Conservation (phyloP, 2,329 filamentous ascomycete genomes). For the Stagonosporopsis vannaccii region DNA sequence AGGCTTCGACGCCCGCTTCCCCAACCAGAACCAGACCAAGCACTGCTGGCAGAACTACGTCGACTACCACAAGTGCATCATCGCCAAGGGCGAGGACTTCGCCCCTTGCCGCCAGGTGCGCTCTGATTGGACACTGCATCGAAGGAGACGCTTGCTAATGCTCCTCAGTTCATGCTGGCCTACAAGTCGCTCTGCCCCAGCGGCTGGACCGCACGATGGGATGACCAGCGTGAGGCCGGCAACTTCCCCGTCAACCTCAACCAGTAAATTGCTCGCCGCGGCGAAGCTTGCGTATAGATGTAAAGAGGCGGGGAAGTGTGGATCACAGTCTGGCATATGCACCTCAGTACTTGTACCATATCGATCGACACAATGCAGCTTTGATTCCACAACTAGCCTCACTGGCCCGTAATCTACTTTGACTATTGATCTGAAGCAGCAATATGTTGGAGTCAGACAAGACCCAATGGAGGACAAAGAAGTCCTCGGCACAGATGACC, state of each 20-base stretch:
- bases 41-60: constrained; percentile 99
- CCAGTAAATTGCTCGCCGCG: constrained; percentile 38
- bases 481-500: no score
- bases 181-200: constrained; percentile 98
- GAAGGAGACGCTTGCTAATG: constrained; percentile 1
- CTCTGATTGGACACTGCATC: neutral
- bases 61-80: constrained; percentile 99
- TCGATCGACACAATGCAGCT: constrained; percentile 40
- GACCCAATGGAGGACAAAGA: no score
- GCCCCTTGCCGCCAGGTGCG: constrained; percentile 92
- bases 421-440: neutral
- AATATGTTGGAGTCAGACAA: neutral
- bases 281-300: constrained; percentile 23
- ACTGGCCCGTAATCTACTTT: no score
- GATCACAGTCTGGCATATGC: constrained; percentile 34
- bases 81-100: constrained; percentile 98
- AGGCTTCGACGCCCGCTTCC: constrained; percentile 99
- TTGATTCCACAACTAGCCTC: constrained; percentile 23
- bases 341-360: constrained; percentile 41
- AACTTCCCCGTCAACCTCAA: constrained; percentile 49
- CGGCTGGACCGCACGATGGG: constrained; percentile 93
- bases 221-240: constrained; percentile 85
- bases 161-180: constrained; percentile 84
- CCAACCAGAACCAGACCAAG: constrained; percentile 97
- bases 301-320: constrained; percentile 26